phyloP scores from a whole-genome alignment of 2,329 filamentous ascomycete genomes.

The Podosphaera leucotricha region DNA sequence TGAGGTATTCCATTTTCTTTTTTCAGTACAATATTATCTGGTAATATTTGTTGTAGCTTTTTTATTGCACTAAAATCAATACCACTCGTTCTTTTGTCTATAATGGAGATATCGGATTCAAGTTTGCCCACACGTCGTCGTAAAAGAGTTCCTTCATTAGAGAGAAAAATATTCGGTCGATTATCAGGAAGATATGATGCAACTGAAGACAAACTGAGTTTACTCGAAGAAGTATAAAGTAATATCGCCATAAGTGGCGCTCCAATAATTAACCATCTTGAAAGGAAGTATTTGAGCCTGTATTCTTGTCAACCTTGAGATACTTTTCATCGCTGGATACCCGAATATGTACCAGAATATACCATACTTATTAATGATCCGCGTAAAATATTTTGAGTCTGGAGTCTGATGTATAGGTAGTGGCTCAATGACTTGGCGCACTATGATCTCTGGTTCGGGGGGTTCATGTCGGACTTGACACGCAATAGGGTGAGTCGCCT shows the following conservation, averaged over 20 bases:
- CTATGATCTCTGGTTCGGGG: background rate
- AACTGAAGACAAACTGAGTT: background rate
- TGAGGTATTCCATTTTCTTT: slow-evolving; percentile 26
- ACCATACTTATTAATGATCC: background rate
- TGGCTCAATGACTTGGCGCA: background rate
- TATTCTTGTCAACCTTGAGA: background rate
- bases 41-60: slow-evolving; percentile 25
- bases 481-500: background rate
- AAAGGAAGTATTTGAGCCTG: background rate
- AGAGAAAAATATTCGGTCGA: slow-evolving; percentile 3
- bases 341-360: background rate
- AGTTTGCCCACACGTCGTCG: slow-evolving; percentile 7
- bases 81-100: slow-evolving; percentile 2
- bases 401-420: background rate
- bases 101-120: slow-evolving; percentile 8
- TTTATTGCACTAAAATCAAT: slow-evolving; percentile 16
- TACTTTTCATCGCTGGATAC: background rate
- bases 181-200: background rate
- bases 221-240: no score
- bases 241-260: background rate
- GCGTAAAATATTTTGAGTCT: background rate
- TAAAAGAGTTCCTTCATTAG: slow-evolving; percentile 4
- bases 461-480: background rate
- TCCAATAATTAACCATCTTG: background rate
- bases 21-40: slow-evolving; percentile 31